phyloP scores from a whole-genome alignment of 768 basidiomycete genomes.

The Tubosaeta sp. region DNA sequence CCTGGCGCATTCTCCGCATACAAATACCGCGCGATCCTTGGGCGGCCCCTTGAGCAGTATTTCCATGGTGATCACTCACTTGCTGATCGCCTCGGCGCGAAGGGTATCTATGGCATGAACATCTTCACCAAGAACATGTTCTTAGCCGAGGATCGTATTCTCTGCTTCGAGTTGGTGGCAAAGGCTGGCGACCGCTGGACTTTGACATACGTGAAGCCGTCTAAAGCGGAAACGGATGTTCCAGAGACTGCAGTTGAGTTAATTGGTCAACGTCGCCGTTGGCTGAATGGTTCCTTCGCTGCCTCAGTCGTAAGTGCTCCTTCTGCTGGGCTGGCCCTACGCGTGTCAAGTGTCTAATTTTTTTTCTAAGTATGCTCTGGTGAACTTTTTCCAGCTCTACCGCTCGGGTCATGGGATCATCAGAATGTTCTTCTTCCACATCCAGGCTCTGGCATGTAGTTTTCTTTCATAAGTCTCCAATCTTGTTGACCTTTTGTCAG shows the following conservation, averaged over 20 bases:
- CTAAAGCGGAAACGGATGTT: constrained; percentile 96
- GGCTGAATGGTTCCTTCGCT: constrained; percentile 95
- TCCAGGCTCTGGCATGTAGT: constrained; percentile 77
- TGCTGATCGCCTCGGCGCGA: constrained; percentile 86
- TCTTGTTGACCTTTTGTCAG: constrained; percentile 34
- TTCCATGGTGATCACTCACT: constrained; percentile 87
- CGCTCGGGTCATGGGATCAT: constrained; percentile 81
- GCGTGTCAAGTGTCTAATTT: background rate
- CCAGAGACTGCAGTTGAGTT: constrained; percentile 88
- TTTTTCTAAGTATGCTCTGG: constrained; percentile 69
- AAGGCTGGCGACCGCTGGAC: constrained; percentile 88
- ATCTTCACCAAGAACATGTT: constrained; percentile 96
- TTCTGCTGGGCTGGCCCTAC: background rate
- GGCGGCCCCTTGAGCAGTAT: constrained; percentile 80
- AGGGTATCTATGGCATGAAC: constrained; percentile 95
- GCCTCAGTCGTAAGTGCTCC: constrained; percentile 70
- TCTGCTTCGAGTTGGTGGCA: constrained; percentile 95
- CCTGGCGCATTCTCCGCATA: constrained; percentile 98
- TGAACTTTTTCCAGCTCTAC: constrained; percentile 90
- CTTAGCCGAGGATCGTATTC: constrained; percentile 91
- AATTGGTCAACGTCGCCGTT: constrained; percentile 92
- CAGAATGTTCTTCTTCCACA: constrained; percentile 94
- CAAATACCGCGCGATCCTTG: constrained; percentile 87
- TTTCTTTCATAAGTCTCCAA: background rate
- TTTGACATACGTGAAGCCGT: constrained; percentile 87